phyloP scores from a whole-genome alignment of 192 early-diverging fungal species.

The Mortierella hygrophila region DNA sequence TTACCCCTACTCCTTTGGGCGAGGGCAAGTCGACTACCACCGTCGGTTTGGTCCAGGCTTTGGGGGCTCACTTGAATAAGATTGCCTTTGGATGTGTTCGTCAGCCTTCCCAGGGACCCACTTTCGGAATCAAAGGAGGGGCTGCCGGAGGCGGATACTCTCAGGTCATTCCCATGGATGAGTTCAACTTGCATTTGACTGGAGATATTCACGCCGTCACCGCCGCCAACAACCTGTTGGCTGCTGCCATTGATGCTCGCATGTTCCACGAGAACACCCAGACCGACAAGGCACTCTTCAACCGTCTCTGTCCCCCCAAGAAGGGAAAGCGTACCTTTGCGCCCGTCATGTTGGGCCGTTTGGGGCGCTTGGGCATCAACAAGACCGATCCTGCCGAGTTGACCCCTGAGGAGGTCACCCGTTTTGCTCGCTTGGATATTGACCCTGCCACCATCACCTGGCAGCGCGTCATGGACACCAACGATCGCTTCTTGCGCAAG shows the following conservation, averaged over 20 bases:
- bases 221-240: constrained; percentile 96
- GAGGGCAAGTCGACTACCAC: constrained; percentile 99
- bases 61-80: constrained; percentile 92
- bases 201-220: constrained; percentile 99
- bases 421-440: constrained; percentile 94
- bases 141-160: constrained; percentile 99
- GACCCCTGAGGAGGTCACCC: constrained; percentile 79
- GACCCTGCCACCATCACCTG: constrained; percentile 94
- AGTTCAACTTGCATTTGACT: constrained; percentile 99
- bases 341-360: constrained; percentile 87
- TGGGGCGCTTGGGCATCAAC: constrained; percentile 85
- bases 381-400: constrained; percentile 85
- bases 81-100: constrained; percentile 97
- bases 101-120: constrained; percentile 98
- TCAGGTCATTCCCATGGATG: constrained; percentile 99
- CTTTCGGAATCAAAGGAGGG: constrained; percentile 99
- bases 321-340: constrained; percentile 88
- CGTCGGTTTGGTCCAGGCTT: constrained; percentile 94
- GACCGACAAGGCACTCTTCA: constrained; percentile 86
- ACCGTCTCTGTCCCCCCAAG: constrained; percentile 88
- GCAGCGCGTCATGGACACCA: constrained; percentile 98
- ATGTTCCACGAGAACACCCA: constrained; percentile 97
- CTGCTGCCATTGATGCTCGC: constrained; percentile 97
- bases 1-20: constrained; percentile 98
- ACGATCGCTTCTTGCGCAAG: constrained; percentile 95